Evolutionary conservation across 805 yeast species (phyloP), one percentile per base, ranked within the genome.

Genomic region (Kuraishia ogatae): DNA sequence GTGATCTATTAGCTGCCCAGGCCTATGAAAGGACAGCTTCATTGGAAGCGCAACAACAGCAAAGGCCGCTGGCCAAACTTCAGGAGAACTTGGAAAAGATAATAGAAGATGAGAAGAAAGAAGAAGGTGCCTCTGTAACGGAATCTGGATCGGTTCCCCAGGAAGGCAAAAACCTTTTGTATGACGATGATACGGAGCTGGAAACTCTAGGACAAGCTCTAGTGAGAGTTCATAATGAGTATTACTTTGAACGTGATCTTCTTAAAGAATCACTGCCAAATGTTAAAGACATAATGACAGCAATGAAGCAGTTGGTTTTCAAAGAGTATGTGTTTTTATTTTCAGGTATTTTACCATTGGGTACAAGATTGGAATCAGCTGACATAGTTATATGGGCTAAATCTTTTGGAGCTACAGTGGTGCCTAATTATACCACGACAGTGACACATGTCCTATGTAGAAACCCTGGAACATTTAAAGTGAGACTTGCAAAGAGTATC

Each of bases 361-460:
- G 94, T 1, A 76, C 84, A 13, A 79, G 82, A 54, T 71, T 88
- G 19, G 84, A 86, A 53, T 71, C 77, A 39, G 94, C 96, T 2
- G 97, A 90, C 65, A 88, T 94, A 50, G 97, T 92, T 1, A 82
- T 85, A 22, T 93, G 98, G 97, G 88, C 93, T 13, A 80, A 81
- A 52, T 89, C 92, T 54, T 93, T 93, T 75, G 99, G 99, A 1
- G 97, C 97, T 0, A 75, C 75, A 1, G 91, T 93, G 7, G 86
- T 86, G 1, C 75, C 83, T 2, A 91, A 89, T 56, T 84, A 87
- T 23, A 76, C 80, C 50, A 81, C 82, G 19, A 73, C 80, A 1
- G 92, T 96, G 2, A 94, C 98, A 0, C 99, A 93, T 68, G 87
- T 93, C 2, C 84, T 93, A 19, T 89, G 97, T 48, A 80, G 85